Base-by-base conservation (phyloP, 345 rosid genomes). In the Brassica cretica region DNA sequence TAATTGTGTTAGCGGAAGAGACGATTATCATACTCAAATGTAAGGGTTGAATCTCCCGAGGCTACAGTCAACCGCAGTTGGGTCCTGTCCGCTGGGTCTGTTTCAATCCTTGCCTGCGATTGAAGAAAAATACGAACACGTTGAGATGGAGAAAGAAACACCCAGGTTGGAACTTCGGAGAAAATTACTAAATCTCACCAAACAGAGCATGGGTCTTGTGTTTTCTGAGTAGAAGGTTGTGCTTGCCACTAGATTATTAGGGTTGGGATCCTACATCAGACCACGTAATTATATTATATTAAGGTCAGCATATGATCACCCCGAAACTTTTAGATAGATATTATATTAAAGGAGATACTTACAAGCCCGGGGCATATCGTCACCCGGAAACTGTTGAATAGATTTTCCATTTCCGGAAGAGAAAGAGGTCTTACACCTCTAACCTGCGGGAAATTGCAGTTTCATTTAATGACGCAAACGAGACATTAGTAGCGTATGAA, bases 1-100 rank as follows among this genome's bases (percentile, higher is more conserved):
- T 0, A 49, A 21, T 37, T 0, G 5, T 25, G 74, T 5, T 53
- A 53, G 74, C 32, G 60, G 49, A 39, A 62, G 46, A 73, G 37
- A 49, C 1, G 25, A 15, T 35, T 15, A 35, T 78, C 97, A 24
- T 90, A 93, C 99, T 95, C 98, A 15, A 85, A 90, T 44, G 99
- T 88, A 61, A 93, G 85, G 0, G 87, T 73, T 2, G 94, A 97
- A 73, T 95, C 98, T 71, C 98, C 98, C 0, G 98, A 84, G 68
- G 89, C 96, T 67, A 90, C 89, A 35, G 99, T 95, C 88, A 95
- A 81, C 1, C 98, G 93, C 89, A 95, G 81, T 86, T 95, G 99
- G 39, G 99, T 93, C 83, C 94, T 89, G 78, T 95, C 99, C 1
- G 99, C 91, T 8, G 98, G 99, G 76, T 95, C 99, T 35, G 99